Evolutionary conservation across 2,329 filamentous ascomycete species (phyloP).

Genomic region (Dothistroma septosporum): DNA sequence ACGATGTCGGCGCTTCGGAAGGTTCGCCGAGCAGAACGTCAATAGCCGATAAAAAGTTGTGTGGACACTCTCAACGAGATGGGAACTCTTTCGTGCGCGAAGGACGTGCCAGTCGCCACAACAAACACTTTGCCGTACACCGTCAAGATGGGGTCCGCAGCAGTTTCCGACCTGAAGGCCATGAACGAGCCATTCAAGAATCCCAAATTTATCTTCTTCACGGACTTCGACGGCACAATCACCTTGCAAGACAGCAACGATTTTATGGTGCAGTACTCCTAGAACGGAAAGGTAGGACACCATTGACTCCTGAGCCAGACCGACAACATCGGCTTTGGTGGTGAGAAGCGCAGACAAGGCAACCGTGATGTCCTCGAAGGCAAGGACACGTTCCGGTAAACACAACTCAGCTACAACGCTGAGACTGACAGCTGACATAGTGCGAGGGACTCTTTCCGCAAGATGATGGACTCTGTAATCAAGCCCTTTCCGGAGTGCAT

Average conservation of each 20-base stretch:
- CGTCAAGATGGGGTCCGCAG: conserved; percentile 14
- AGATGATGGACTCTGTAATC: conserved; percentile 86
- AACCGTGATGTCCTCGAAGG: conserved; percentile 74
- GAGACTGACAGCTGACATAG: conserved; percentile 5
- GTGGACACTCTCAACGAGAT: background rate
- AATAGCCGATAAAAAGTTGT: background rate
- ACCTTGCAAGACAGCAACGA: conserved; percentile 71
- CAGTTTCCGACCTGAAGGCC: conserved; percentile 39
- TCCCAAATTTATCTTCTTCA: conserved; percentile 96
- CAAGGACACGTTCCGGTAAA: conserved; percentile 64
- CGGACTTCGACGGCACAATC: conserved; percentile 96
- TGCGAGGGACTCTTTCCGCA: conserved; percentile 69
- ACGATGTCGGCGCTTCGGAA: background rate
- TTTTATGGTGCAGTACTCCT: conserved; percentile 48
- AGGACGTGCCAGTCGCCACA: background rate
- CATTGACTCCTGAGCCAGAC: conserved; percentile 63
- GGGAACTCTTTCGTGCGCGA: background rate
- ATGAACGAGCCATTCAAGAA: conserved; percentile 48
- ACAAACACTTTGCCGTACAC: background rate
- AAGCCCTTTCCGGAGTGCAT: conserved; percentile 80
- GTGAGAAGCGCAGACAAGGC: conserved; percentile 62
- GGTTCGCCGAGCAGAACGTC: background rate
- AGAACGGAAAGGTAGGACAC: conserved; percentile 36
- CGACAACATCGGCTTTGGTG: conserved; percentile 84
- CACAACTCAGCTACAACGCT: background rate